Percentiles rank a stretch among this genome's conserved stretches.
These are phyloP conservation scores for Starmerella bacillaris DNA, from an alignment of 805 yeast genomes.

Conservation along the genomic window DNA sequence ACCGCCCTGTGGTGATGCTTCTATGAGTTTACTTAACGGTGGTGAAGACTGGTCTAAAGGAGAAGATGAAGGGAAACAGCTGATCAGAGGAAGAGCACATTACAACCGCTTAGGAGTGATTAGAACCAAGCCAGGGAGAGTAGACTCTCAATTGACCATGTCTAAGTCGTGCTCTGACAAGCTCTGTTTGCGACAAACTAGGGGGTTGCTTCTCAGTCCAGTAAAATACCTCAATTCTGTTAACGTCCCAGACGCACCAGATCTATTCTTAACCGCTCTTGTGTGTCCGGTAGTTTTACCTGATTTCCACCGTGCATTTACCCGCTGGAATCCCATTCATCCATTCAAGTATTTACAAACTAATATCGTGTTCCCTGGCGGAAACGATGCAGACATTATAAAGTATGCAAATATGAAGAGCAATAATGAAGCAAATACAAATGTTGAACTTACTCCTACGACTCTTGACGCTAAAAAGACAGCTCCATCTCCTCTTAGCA, in stretches of 20 bases:
- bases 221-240: neutral
- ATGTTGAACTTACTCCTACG: too few relatives aligned
- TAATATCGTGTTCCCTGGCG: conserved; percentile 6
- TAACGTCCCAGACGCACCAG: neutral
- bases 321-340: conserved; percentile 11
- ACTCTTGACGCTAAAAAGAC: too few relatives aligned
- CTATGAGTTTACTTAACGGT: conserved; percentile 39
- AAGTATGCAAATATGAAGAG: too few relatives aligned
- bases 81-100: conserved; percentile 15
- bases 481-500: conserved; percentile 11
- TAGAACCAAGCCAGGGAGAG: conserved; percentile 83
- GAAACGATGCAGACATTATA: too few relatives aligned
- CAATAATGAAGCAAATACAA: too few relatives aligned
- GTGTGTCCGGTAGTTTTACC: conserved; percentile 17
- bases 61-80: neutral
- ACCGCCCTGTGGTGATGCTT: conserved; percentile 22
- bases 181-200: conserved; percentile 40
- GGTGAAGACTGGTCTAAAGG: conserved; percentile 6
- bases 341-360: conserved; percentile 9
- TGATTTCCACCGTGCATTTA: conserved; percentile 23
- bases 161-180: conserved; percentile 89
- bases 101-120: conserved; percentile 35
- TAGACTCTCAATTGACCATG: conserved; percentile 50
- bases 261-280: conserved; percentile 17
- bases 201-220: conserved; percentile 23